phyloP scores from a whole-genome alignment of 2,329 filamentous ascomycete species.

The Xylariaceae sp. region DNA sequence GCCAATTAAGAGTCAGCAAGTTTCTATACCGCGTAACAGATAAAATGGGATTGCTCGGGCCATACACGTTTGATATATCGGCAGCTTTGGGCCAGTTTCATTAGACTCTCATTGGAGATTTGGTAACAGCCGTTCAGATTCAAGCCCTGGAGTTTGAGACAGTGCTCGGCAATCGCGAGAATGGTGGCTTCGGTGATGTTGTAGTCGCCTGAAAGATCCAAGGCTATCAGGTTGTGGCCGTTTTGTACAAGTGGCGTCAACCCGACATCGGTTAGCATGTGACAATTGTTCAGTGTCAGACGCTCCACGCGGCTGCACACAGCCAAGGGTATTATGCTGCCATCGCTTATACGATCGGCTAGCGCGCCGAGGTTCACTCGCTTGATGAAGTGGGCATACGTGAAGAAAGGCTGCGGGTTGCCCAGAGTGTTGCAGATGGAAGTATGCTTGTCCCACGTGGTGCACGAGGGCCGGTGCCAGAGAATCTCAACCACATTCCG shows the following conservation, averaged over 20 bases:
- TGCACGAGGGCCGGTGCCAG: conserved; percentile 91
- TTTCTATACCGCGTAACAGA: no score
- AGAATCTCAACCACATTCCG: conserved; percentile 86
- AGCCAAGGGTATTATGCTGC: conserved; percentile 74
- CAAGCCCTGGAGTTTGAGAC: conserved; percentile 78
- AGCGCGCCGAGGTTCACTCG: conserved; percentile 83
- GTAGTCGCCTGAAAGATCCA: conserved; percentile 81
- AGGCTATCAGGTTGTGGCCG: conserved; percentile 74
- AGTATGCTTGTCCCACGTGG: conserved; percentile 74
- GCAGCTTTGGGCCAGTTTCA: conserved; percentile 74
- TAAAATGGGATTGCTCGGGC: conserved; percentile 16
- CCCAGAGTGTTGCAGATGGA: conserved; percentile 76
- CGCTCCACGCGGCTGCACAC: conserved; percentile 89
- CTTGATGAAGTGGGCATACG: conserved; percentile 85
- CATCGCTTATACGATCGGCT: conserved; percentile 72
- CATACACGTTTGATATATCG: conserved; percentile 78
- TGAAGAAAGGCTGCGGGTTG: conserved; percentile 71
- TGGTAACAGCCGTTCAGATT: conserved; percentile 84
- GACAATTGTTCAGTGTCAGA: conserved; percentile 86
- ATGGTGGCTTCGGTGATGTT: conserved; percentile 41
- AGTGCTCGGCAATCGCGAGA: conserved; percentile 70
- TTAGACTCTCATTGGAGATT: conserved; percentile 81
- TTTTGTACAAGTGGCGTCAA: conserved; percentile 73
- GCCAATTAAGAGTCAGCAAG: conserved; percentile 6
- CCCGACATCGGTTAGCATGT: conserved; percentile 75